Percentiles rank a stretch among this genome's conserved stretches.
Conservation (phyloP, 345 rosid species). For the Eutrema japonicum region DNA sequence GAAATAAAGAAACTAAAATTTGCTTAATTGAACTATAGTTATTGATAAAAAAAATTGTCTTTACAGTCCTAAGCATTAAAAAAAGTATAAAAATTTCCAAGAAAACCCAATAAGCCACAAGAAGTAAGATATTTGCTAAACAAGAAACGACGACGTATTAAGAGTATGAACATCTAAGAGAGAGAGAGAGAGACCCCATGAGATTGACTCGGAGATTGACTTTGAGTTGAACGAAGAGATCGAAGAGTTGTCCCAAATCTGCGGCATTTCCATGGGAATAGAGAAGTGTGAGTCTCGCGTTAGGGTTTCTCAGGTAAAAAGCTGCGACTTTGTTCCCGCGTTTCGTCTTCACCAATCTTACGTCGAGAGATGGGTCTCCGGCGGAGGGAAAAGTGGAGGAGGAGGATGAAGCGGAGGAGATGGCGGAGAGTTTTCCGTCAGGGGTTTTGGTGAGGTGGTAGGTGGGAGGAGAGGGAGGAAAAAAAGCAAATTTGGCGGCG, state of each 20-base stretch:
- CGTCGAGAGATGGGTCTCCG: slow-evolving; percentile 80
- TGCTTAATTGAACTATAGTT: not conserved
- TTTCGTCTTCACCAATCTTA: slow-evolving; percentile 67
- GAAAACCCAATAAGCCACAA: not conserved
- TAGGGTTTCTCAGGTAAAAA: slow-evolving; percentile 80
- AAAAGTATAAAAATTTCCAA: not conserved
- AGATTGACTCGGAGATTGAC: slow-evolving; percentile 95
- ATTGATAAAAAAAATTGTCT: not conserved
- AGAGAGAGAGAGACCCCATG: slow-evolving; percentile 69
- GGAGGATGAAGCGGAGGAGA: slow-evolving; percentile 62
- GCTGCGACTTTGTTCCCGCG: slow-evolving; percentile 86
- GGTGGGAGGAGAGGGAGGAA: slow-evolving; percentile 96
- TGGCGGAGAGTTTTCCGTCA: slow-evolving; percentile 68
- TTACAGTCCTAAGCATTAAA: not conserved
- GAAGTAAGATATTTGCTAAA: not conserved
- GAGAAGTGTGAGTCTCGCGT: slow-evolving; percentile 88
- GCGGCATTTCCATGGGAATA: slow-evolving; percentile 99
- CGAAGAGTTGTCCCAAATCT: slow-evolving; percentile 98
- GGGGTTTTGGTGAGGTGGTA: slow-evolving; percentile 73
- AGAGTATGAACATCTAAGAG: slow-evolving; percentile 18
- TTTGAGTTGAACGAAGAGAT: slow-evolving; percentile 97
- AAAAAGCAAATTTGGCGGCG: slow-evolving; percentile 97
- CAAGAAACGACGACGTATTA: slow-evolving; percentile 2
- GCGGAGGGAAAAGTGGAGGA: slow-evolving; percentile 66
- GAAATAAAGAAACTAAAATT: not conserved